Evolutionary conservation across 192 early-diverging fungal genomes (phyloP).

Genomic region (Backusella sp.): DNA sequence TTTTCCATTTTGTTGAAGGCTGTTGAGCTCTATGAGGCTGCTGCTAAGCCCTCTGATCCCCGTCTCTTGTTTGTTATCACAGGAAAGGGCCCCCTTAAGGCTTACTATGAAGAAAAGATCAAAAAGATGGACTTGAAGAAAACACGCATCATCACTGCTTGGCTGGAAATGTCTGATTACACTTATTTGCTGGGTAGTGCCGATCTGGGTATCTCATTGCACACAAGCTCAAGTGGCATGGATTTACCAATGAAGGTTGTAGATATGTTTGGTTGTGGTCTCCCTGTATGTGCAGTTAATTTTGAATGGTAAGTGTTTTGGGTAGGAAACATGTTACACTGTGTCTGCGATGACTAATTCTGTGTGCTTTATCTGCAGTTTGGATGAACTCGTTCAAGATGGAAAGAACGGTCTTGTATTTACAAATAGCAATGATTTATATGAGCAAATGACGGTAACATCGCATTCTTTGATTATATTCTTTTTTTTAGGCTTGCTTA

Average conservation of each 20-base stretch:
- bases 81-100: slow-evolving; percentile 85
- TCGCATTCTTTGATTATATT: background rate
- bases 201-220: slow-evolving; percentile 90
- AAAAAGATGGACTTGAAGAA: slow-evolving; percentile 44
- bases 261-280: slow-evolving; percentile 96
- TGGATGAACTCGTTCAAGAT: slow-evolving; percentile 65
- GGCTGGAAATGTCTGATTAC: slow-evolving; percentile 83
- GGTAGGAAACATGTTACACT: background rate
- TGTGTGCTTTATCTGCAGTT: slow-evolving; percentile 26
- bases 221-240: slow-evolving; percentile 92
- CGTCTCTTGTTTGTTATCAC: slow-evolving; percentile 84
- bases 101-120: slow-evolving; percentile 67
- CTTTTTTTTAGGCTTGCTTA: background rate
- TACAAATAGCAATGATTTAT: slow-evolving; percentile 51
- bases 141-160: slow-evolving; percentile 74
- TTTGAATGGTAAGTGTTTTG: slow-evolving; percentile 49
- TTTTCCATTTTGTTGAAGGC: slow-evolving; percentile 81
- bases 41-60: slow-evolving; percentile 38
- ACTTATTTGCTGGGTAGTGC: slow-evolving; percentile 83
- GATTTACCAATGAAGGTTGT: slow-evolving; percentile 99
- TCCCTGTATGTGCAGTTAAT: slow-evolving; percentile 80
- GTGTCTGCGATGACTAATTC: background rate
- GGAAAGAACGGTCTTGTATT: slow-evolving; percentile 71
- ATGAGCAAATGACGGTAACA: slow-evolving; percentile 61
- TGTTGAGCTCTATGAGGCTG: slow-evolving; percentile 52